Conservation (phyloP, 768 basidiomycete species). For the Gelatoporia subvermispora region DNA sequence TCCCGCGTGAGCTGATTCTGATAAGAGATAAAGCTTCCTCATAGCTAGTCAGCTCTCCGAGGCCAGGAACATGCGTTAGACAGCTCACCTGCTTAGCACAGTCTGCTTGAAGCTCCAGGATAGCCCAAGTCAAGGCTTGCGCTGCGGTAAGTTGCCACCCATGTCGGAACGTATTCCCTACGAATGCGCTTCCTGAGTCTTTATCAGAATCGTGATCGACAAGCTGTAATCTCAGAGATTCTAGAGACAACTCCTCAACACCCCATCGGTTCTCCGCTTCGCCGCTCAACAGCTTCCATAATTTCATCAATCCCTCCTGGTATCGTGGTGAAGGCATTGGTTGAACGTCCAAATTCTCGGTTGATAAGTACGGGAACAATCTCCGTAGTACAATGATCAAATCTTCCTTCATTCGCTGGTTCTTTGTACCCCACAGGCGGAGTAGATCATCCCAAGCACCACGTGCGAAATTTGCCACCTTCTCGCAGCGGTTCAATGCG, state of each 20-base stretch:
- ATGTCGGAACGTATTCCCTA: constrained; percentile 61
- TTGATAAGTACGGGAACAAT: constrained; percentile 56
- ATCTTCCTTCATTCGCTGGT: constrained; percentile 70
- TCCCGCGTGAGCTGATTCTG: constrained; percentile 46
- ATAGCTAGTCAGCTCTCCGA: constrained; percentile 1
- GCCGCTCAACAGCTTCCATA: constrained; percentile 52
- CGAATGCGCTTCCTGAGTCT: constrained; percentile 40
- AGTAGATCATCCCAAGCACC: constrained; percentile 62
- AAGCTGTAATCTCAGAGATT: constrained; percentile 56
- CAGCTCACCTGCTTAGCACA: constrained; percentile 58
- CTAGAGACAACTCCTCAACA: constrained; percentile 59
- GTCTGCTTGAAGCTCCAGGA: constrained; percentile 77
- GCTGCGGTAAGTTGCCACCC: constrained; percentile 66
- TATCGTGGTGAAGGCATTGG: constrained; percentile 33
- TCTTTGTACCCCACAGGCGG: constrained; percentile 75
- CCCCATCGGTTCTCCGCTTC: constrained; percentile 66
- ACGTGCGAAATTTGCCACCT: constrained; percentile 56
- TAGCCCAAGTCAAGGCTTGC: constrained; percentile 76
- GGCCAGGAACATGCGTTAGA: neutral
- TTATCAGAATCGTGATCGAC: constrained; percentile 14
- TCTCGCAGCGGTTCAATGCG: constrained; percentile 66
- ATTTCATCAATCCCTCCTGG: constrained; percentile 42
- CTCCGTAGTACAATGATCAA: constrained; percentile 68
- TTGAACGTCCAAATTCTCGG: constrained; percentile 1
- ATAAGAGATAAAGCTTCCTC: constrained; percentile 56